Evolutionary conservation across 1,284 basidiomycete species (phyloP), one percentile per base, ranked within the genome.

Genomic region (Phellinidium pouzarii): DNA sequence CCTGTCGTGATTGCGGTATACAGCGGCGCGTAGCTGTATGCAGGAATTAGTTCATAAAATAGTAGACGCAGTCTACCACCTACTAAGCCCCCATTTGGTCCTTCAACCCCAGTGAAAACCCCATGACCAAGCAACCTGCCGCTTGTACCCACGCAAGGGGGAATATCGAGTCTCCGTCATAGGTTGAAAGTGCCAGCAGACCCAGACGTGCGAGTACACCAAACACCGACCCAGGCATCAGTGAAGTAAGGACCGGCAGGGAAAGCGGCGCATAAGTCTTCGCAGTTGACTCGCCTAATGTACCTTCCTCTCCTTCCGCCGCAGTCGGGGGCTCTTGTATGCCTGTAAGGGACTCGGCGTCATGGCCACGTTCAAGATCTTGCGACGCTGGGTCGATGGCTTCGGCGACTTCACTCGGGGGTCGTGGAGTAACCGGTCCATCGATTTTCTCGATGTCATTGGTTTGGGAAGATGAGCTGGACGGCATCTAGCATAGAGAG

Each of bases 41-140:
- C 29, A 49, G 54, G 25, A 36, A 34, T 6, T 25, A 38, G 56
- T 52, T 54, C 46, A 11, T 3, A 20, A 36, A 25, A 52, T 52
- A 12, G 29, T 40, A 41, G 40, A 20, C 22, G 40, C 4, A 40
- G 27, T 23, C 31, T 4, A 44, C 51, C 43, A 25, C 87, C 67
- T 64, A 94, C 93, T 86, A 85, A 62, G 74, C 70, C 42, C 79
- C 78, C 3, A 95, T 73, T 9, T 86, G 77, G 44, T 81, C 78
- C 66, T 87, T 91, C 59, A 85, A 65, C 3, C 74, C 78, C 12
- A 91, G 62, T 3, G 77, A 77, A 55, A 91, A 69, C 1, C 94
- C 94, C 93, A 99, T 98, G 45, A 96, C 72, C 42, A 94, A 75
- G 67, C 95, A 98, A 2, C 96, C 96, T 0, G 87, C 71, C 0